Evolutionary conservation across 805 yeast species (phyloP).

Genomic region (Candida alai): DNA sequence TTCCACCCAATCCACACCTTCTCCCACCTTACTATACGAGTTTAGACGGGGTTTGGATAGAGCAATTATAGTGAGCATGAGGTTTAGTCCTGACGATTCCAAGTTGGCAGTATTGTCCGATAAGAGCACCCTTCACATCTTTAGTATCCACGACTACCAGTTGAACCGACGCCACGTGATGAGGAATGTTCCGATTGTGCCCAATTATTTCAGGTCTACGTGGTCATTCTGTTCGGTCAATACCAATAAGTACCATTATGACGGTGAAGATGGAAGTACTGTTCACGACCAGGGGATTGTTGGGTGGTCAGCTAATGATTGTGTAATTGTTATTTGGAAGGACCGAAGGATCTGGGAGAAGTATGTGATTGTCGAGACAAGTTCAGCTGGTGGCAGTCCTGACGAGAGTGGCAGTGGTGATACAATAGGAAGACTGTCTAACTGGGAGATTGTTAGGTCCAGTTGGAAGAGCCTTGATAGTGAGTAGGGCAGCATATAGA

Average conservation of each 20-base stretch:
- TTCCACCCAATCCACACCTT: conserved; percentile 44
- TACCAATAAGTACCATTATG: conserved; percentile 37
- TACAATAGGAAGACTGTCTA: not conserved
- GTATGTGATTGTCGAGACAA: conserved; percentile 46
- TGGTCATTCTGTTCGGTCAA: conserved; percentile 86
- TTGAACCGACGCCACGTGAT: conserved; percentile 62
- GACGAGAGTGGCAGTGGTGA: not conserved
- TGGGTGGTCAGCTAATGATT: conserved; percentile 78
- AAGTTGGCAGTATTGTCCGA: conserved; percentile 83
- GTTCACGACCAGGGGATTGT: conserved; percentile 29
- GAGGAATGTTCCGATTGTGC: conserved; percentile 54
- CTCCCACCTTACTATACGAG: conserved; percentile 70
- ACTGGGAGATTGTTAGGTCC: conserved; percentile 21
- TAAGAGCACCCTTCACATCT: conserved; percentile 85
- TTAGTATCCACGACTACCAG: conserved; percentile 42
- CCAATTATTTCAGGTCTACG: conserved; percentile 70
- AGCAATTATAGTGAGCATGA: conserved; percentile 78
- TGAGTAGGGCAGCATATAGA: conserved; percentile 2
- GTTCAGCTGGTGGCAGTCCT: too few species aligned
- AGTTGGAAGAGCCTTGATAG: conserved; percentile 26
- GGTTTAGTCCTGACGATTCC: conserved; percentile 72
- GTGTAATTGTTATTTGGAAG: conserved; percentile 74
- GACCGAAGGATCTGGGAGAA: conserved; percentile 79
- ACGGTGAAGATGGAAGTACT: conserved; percentile 9
- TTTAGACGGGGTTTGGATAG: conserved; percentile 88